A percentile compares a stretch with the other conserved stretches of the same genome.
Evolutionary conservation across 768 basidiomycete genomes (phyloP).

Genomic region (Boletus subcaerulescens): DNA sequence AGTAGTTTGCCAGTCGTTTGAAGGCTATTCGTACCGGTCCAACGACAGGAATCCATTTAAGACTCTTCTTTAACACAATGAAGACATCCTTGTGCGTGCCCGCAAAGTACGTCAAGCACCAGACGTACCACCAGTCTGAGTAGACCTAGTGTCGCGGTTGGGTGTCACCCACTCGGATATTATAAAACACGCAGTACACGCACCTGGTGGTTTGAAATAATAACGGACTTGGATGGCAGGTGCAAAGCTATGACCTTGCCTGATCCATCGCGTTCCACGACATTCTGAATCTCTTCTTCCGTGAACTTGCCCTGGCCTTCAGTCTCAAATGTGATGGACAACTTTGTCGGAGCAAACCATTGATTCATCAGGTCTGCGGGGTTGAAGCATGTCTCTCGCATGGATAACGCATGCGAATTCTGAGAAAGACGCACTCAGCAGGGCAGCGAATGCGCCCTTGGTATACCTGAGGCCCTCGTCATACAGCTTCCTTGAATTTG

Average conservation of each 20-base stretch:
- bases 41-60: conserved; percentile 81
- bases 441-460: conserved; percentile 76
- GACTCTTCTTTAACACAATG: conserved; percentile 90
- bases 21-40: conserved; percentile 66
- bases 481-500: conserved; percentile 54
- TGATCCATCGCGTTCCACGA: conserved; percentile 52
- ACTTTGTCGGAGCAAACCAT: conserved; percentile 75
- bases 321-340: conserved; percentile 72
- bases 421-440: conserved; percentile 55
- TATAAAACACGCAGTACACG: conserved; percentile 7
- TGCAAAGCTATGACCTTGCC: conserved; percentile 62
- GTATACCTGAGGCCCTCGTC: conserved; percentile 72
- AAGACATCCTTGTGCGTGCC: conserved; percentile 68
- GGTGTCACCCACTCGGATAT: conserved; percentile 3
- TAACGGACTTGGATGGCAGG: conserved; percentile 74
- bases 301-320: conserved; percentile 64
- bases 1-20: conserved; percentile 1
- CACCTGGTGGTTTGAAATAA: conserved; percentile 94
- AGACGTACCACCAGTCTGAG: conserved; percentile 86
- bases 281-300: conserved; percentile 51
- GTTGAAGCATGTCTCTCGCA: not conserved
- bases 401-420: not conserved
- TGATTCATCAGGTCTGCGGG: conserved; percentile 70
- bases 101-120: conserved; percentile 76
- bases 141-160: conserved; percentile 49